Evolutionary conservation across 2,329 filamentous ascomycete genomes (phyloP).

Genomic region (Colletotrichum sp.): DNA sequence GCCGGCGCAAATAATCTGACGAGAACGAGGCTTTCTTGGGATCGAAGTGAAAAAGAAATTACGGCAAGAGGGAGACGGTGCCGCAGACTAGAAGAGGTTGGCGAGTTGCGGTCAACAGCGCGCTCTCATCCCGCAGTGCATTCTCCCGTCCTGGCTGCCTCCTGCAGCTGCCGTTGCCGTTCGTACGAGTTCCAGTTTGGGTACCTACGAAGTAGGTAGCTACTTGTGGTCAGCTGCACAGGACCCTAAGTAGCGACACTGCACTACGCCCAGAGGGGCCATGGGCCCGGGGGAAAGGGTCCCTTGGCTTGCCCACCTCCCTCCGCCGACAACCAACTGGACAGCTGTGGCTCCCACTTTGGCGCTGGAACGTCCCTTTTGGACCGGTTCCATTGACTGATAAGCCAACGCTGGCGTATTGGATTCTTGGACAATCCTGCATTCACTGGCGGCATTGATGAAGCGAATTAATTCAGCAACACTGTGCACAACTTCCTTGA

Average conservation of each 20-base stretch:
- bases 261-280: not conserved
- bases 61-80: not conserved
- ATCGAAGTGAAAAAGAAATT: not conserved
- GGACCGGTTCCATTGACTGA: not conserved
- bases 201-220: not conserved
- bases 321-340: not conserved
- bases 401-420: not conserved
- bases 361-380: not conserved
- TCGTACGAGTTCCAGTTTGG: not conserved
- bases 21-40: not conserved
- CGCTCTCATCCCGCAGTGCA: not conserved
- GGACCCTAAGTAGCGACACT: not conserved
- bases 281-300: not conserved
- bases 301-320: not conserved
- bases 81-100: not conserved
- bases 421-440: not conserved
- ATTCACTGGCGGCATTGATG: not conserved
- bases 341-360: not conserved
- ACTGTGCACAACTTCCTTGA: not conserved
- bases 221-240: slow-evolving; percentile 4
- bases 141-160: not conserved
- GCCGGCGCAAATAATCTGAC: not conserved
- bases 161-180: not conserved
- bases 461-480: not conserved
- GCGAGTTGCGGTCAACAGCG: slow-evolving; percentile 11